These are phyloP conservation scores for Escovopsis weberi DNA, from an alignment of 2,329 filamentous ascomycete genomes.

Conservation along the genomic window DNA sequence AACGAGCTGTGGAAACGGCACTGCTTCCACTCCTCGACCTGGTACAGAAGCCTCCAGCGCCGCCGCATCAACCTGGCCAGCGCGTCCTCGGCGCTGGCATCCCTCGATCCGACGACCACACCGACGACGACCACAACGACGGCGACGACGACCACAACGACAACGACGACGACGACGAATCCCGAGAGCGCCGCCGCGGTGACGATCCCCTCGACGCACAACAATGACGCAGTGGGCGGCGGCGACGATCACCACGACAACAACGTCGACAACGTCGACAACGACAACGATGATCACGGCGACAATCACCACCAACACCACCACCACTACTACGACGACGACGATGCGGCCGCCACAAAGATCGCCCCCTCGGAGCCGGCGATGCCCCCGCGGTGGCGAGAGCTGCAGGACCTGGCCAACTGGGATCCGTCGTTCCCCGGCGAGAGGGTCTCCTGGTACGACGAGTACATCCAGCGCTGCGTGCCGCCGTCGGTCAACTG, in stretches of 20 bases:
- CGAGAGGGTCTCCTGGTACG: conserved; percentile 71
- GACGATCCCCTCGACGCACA: neutral
- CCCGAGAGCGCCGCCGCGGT: neutral
- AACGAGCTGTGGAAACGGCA: conserved; percentile 60
- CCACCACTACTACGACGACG: neutral
- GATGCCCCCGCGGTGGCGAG: conserved; percentile 9
- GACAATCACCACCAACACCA: neutral
- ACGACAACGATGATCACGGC: neutral
- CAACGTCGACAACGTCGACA: conserved; percentile 12
- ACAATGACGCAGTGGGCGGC: conserved; percentile 19
- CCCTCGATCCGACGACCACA: neutral
- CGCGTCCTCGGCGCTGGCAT: conserved; percentile 11
- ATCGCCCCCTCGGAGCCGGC: neutral
- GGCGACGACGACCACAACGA: too few relatives aligned
- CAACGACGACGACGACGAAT: too few relatives aligned
- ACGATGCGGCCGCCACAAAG: too few relatives aligned
- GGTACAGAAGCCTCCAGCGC: conserved; percentile 44
- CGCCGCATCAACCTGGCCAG: conserved; percentile 17
- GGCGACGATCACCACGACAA: conserved; percentile 6
- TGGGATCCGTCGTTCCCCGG: conserved; percentile 68
- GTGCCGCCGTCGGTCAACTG: conserved; percentile 62
- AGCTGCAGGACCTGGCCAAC: conserved; percentile 48
- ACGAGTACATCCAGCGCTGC: conserved; percentile 74
- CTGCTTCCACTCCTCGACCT: conserved; percentile 57
- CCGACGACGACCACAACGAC: neutral